Evolutionary conservation across 345 rosid species (phyloP).

Genomic region (Cardamine occulta): DNA sequence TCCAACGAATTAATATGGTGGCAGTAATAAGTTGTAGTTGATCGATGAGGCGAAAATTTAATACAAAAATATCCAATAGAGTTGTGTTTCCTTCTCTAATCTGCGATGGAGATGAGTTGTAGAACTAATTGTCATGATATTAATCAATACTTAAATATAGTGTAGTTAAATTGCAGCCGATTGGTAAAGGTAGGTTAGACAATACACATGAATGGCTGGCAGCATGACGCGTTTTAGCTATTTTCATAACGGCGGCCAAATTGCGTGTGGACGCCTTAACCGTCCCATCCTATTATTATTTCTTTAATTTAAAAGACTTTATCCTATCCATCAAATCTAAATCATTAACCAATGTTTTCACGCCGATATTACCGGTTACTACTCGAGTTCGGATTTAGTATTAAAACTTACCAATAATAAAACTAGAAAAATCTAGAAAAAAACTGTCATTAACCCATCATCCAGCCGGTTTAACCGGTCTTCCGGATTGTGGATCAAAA

Average conservation of each 20-base stretch:
- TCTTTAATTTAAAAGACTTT: not conserved
- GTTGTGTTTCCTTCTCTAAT: not conserved
- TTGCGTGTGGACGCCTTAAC: not conserved
- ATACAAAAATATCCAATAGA: not conserved
- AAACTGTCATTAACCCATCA: no score
- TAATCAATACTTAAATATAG: not conserved
- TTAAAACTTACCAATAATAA: no score
- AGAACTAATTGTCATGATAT: not conserved
- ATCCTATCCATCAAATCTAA: not conserved
- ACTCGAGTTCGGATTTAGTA: no score
- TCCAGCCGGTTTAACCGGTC: no score
- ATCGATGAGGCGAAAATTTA: not conserved
- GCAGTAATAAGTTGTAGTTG: not conserved
- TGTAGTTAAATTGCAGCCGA: not conserved
- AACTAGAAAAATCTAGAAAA: no score
- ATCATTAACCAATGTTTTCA: not conserved
- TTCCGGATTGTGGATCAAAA: no score
- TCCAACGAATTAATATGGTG: conserved; percentile 1
- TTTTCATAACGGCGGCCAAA: not conserved
- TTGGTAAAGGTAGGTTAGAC: not conserved
- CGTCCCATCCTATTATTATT: not conserved
- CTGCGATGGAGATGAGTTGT: not conserved
- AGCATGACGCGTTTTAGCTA: conserved; percentile 4
- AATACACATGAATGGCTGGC: conserved; percentile 13
- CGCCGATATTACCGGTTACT: no score